Percentiles rank a stretch among this genome's conserved stretches.
Conservation (phyloP, 73 alveolate species). For the Paramecium sonneborni region DNA sequence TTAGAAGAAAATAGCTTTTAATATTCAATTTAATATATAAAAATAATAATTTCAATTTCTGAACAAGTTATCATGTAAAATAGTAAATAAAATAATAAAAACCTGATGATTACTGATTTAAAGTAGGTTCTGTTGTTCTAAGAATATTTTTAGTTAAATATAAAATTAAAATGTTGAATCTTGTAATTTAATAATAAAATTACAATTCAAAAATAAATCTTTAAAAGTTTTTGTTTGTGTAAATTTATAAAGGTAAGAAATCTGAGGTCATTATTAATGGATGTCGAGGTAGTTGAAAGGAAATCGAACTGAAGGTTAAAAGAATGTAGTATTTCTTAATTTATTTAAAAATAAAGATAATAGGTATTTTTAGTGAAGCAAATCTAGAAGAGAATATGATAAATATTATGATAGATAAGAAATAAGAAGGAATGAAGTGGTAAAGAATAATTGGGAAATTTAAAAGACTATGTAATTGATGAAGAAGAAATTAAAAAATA, state of each 20-base stretch:
- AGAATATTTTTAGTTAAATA: neutral
- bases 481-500: neutral
- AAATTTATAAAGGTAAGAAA: neutral
- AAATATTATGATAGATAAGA: neutral
- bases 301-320: neutral
- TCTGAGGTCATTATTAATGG: neutral
- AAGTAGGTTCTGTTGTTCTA: neutral
- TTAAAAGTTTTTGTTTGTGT: neutral
- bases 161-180: neutral
- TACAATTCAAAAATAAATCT: neutral
- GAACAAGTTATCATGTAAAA: too few relatives aligned
- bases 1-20: too few relatives aligned
- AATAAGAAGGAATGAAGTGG: neutral
- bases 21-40: too few relatives aligned
- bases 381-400: slow-evolving; percentile 2
- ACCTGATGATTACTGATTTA: neutral
- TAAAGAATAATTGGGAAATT: neutral
- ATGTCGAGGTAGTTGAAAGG: neutral
- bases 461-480: neutral
- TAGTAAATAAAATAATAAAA: too few relatives aligned
- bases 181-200: neutral
- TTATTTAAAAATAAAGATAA: neutral
- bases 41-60: too few relatives aligned
- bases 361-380: neutral
- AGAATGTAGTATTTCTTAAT: neutral